Evolutionary conservation across 2,329 filamentous ascomycete genomes (phyloP), one percentile per base, ranked within the genome.

Genomic region (Aspergillus sp.): DNA sequence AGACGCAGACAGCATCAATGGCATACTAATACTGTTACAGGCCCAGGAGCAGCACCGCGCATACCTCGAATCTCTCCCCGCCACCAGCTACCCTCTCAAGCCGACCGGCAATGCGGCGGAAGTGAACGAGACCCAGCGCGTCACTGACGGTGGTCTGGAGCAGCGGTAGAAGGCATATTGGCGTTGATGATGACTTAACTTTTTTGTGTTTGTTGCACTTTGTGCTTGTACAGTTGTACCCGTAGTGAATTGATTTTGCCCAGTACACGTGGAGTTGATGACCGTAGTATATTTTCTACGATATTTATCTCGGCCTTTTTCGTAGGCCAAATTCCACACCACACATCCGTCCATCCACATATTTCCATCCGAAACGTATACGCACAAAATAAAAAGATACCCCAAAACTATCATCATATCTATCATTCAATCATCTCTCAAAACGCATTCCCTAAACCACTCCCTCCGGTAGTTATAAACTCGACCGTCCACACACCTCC

Each of bases 41-140:
- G 94, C 94, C 63, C 87, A 97, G 74, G 92, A 96, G 77, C 90
- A 96, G 73, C 87, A 97, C 83, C 86, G 91, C 74, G 84, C 89
- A 75, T 86, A 92, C 75, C 87, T 98, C 67, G 86, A 97, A 80
- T 88, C 93, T 58, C 84, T 94, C 16, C 89, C 92, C 31, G 80
- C 86, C 66, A 92, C 90, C 18, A 87, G 90, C 63, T 96, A 95
- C 77, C 94, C 94, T 45, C 84, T 98, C 58, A 84, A 81, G 63
- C 80, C 87, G n/a, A 80, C 79, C 51, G 83, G 82, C 49, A 78
- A 87, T 64, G 73, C 81, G n/a, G 85, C 82, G 26, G 83, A 88
- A 72, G 82, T 89, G 32, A 78, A 81, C 47, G 80, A 84, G 69
- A 78, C 78, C 50, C 85, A 88, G 74, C 80, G 82, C 63, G 81